These are phyloP conservation scores for Fusarium tupiense DNA, from an alignment of 2,329 filamentous ascomycete genomes.

Conservation along the genomic window DNA sequence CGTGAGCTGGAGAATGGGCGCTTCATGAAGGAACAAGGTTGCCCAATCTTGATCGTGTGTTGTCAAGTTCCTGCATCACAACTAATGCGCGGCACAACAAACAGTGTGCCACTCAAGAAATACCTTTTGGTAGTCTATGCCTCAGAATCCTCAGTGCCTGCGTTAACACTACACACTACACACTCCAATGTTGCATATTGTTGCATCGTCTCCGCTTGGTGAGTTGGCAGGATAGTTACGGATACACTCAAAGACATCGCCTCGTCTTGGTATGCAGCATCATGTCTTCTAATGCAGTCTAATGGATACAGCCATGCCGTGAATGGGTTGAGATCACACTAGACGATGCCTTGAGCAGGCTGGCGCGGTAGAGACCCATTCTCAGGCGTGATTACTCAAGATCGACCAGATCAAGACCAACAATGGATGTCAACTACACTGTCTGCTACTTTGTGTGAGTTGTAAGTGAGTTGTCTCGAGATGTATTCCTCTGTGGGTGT, in stretches of 20 bases:
- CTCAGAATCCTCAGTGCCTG: slow-evolving; percentile 23
- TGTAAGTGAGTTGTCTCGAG: not conserved
- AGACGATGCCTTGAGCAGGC: slow-evolving; percentile 30
- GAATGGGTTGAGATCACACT: slow-evolving; percentile 34
- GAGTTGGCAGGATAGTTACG: slow-evolving; percentile 39
- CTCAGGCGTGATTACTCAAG: not conserved
- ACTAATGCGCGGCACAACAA: slow-evolving; percentile 16
- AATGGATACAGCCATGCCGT: slow-evolving; percentile 29
- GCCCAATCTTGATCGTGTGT: slow-evolving; percentile 41
- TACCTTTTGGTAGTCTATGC: not conserved
- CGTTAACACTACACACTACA: slow-evolving; percentile 14
- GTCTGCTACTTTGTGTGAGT: slow-evolving; percentile 6
- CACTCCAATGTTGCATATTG: not conserved
- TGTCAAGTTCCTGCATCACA: slow-evolving; percentile 41
- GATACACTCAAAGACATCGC: not conserved
- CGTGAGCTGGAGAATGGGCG: slow-evolving; percentile 29
- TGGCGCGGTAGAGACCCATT: slow-evolving; percentile 18
- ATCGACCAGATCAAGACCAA: slow-evolving; percentile 2
- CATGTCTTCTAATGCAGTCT: slow-evolving; percentile 24
- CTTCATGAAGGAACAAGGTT: slow-evolving; percentile 25
- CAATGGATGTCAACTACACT: not conserved
- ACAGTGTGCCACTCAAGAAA: slow-evolving; percentile 17
- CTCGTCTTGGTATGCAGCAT: slow-evolving; percentile 13
- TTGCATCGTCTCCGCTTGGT: slow-evolving; percentile 39
- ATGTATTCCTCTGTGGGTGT: slow-evolving; percentile 8